Evolutionary conservation across 345 rosid genomes (phyloP).

Genomic region (Syzygium oleosum): DNA sequence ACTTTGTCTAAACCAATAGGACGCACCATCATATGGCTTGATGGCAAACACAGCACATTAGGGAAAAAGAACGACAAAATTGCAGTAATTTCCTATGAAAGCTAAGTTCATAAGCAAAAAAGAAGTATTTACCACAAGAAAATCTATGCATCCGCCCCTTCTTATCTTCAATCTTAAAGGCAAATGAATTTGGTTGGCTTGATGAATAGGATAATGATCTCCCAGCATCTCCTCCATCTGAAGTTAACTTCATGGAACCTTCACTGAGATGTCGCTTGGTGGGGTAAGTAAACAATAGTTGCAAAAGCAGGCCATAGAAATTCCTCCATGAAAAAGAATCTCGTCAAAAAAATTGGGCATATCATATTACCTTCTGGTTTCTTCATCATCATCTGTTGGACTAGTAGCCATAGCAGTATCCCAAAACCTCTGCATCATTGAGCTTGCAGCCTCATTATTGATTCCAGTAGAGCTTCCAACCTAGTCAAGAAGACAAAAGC

Average conservation of each 20-base stretch:
- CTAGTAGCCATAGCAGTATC: slow-evolving; percentile 88
- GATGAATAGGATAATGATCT: slow-evolving; percentile 45
- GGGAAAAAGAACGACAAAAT: background rate
- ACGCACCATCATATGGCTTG: background rate
- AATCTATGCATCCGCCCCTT: slow-evolving; percentile 89
- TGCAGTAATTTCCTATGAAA: background rate
- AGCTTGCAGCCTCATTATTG: slow-evolving; percentile 62
- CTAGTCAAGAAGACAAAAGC: slow-evolving; percentile 24
- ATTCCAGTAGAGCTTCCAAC: slow-evolving; percentile 68
- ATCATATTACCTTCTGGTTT: slow-evolving; percentile 50
- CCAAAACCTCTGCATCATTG: slow-evolving; percentile 99
- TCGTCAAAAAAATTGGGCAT: background rate
- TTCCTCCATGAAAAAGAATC: background rate
- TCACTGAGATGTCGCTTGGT: slow-evolving; percentile 49
- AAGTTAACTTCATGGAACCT: slow-evolving; percentile 65
- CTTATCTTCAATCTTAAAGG: slow-evolving; percentile 85
- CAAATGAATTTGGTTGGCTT: slow-evolving; percentile 28
- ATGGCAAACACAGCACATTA: background rate
- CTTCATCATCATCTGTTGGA: slow-evolving; percentile 81
- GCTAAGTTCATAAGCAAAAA: background rate
- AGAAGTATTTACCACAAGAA: slow-evolving; percentile 53
- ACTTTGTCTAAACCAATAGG: background rate
- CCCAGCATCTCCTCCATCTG: slow-evolving; percentile 68
- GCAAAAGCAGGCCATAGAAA: background rate
- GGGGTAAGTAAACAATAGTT: slow-evolving; percentile 1